Conservation (phyloP, 1,284 basidiomycete species). For the Grifola frondosa region DNA sequence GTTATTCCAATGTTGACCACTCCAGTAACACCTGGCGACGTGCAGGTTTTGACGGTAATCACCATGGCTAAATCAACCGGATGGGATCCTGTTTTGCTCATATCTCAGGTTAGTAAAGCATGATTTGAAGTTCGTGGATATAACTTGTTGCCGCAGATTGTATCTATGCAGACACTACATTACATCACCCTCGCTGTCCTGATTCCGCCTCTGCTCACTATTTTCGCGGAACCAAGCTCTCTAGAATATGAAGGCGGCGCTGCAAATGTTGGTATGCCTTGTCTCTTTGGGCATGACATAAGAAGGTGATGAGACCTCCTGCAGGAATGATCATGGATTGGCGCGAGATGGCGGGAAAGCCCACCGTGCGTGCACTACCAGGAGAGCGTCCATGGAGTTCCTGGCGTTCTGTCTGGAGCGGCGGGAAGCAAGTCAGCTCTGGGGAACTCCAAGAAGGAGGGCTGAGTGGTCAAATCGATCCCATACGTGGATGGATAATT, state of each 20-base stretch:
- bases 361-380: slow-evolving; percentile 65
- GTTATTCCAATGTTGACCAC: neutral
- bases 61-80: slow-evolving; percentile 33
- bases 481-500: slow-evolving; percentile 84
- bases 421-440: slow-evolving; percentile 66
- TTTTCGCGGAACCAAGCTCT: slow-evolving; percentile 74
- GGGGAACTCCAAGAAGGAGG: slow-evolving; percentile 50
- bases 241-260: slow-evolving; percentile 86
- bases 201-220: slow-evolving; percentile 75
- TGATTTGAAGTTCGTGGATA: neutral
- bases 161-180: slow-evolving; percentile 89
- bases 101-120: slow-evolving; percentile 57
- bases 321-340: slow-evolving; percentile 94
- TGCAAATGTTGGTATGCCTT: slow-evolving; percentile 68
- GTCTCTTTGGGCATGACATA: neutral
- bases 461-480: slow-evolving; percentile 67
- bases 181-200: slow-evolving; percentile 86
- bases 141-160: slow-evolving; percentile 59
- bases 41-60: neutral
- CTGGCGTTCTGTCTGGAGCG: slow-evolving; percentile 73
- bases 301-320: neutral
- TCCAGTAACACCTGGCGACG: neutral
- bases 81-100: slow-evolving; percentile 77
- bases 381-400: slow-evolving; percentile 65
- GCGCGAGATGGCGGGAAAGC: slow-evolving; percentile 87